A percentile compares a stretch with the other conserved stretches of the same genome.
Evolutionary conservation across 345 rosid genomes (phyloP).

Genomic region (Turritis glabra): DNA sequence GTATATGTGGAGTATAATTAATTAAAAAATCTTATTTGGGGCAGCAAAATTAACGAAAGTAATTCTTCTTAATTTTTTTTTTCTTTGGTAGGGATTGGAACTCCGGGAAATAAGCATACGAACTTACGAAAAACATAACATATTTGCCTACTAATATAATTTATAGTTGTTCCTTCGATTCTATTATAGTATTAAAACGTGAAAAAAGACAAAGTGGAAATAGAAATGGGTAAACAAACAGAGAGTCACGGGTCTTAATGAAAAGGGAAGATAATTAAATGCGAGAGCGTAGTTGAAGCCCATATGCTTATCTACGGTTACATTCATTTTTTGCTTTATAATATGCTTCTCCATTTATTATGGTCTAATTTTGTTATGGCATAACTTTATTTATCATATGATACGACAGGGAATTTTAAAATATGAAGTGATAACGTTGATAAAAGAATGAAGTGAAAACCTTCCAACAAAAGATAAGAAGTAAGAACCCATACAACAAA

Average conservation of each 20-base stretch:
- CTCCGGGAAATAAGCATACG: too few relatives aligned
- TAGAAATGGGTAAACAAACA: background rate
- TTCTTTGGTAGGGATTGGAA: too few relatives aligned
- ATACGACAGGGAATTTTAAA: background rate
- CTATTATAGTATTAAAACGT: too few relatives aligned
- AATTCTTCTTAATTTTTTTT: background rate
- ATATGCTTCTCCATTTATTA: background rate
- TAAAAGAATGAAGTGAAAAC: background rate
- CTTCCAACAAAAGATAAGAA: background rate
- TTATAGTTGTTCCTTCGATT: too few relatives aligned
- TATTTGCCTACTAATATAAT: too few relatives aligned
- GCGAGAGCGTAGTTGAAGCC: slow-evolving; percentile 2
- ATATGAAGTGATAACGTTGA: background rate
- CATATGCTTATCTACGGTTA: background rate
- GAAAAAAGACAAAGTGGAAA: background rate
- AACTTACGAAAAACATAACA: background rate
- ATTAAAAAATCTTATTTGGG: background rate
- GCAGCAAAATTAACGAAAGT: background rate
- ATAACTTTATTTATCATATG: background rate
- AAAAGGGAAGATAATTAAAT: slow-evolving; percentile 8
- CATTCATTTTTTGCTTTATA: slow-evolving; percentile 1
- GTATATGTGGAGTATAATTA: background rate
- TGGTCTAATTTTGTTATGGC: background rate
- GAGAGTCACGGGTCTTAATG: background rate
- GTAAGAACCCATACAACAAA: background rate